Evolutionary conservation across 176 grass and related monocot genomes (phyloP).

Genomic region (Musa troglodytarum): DNA sequence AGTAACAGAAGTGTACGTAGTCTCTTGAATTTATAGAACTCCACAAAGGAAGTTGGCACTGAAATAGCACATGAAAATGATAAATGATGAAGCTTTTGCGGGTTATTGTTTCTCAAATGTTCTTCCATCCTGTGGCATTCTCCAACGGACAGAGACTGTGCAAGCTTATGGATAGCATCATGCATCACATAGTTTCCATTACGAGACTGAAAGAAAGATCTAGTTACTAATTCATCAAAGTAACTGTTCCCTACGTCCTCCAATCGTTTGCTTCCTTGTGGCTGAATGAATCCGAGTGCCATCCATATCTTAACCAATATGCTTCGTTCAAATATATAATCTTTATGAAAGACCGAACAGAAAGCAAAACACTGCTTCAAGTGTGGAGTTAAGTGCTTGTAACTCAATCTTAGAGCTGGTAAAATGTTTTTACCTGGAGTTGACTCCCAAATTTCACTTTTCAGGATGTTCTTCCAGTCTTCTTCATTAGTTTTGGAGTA

Average conservation of each 20-base stretch:
- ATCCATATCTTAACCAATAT: constrained; percentile 57
- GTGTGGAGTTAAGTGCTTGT: constrained; percentile 52
- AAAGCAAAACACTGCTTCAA: constrained; percentile 77
- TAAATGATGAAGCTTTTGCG: constrained; percentile 44
- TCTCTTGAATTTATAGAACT: constrained; percentile 37
- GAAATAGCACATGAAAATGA: constrained; percentile 36
- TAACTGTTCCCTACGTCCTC: constrained; percentile 22
- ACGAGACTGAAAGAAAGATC: constrained; percentile 22
- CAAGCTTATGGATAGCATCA: constrained; percentile 19
- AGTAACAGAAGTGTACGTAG: constrained; percentile 52
- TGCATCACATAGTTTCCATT: background rate
- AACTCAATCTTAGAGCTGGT: constrained; percentile 60
- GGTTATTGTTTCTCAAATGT: constrained; percentile 40
- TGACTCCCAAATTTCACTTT: constrained; percentile 56
- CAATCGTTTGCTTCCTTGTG: constrained; percentile 21
- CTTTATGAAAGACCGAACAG: constrained; percentile 68
- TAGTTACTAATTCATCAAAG: constrained; percentile 17
- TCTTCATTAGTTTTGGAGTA: constrained; percentile 42
- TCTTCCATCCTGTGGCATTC: constrained; percentile 27
- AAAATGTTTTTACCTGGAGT: constrained; percentile 37
- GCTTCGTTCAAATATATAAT: constrained; percentile 49
- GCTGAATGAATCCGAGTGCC: constrained; percentile 43
- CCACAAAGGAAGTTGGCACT: constrained; percentile 22
- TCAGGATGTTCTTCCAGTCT: constrained; percentile 55
- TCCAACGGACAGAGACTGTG: constrained; percentile 9